A percentile compares a stretch with the other conserved stretches of the same genome.
phyloP scores from a whole-genome alignment of 495 filamentous ascomycete species.

The Tricharina praecox region DNA sequence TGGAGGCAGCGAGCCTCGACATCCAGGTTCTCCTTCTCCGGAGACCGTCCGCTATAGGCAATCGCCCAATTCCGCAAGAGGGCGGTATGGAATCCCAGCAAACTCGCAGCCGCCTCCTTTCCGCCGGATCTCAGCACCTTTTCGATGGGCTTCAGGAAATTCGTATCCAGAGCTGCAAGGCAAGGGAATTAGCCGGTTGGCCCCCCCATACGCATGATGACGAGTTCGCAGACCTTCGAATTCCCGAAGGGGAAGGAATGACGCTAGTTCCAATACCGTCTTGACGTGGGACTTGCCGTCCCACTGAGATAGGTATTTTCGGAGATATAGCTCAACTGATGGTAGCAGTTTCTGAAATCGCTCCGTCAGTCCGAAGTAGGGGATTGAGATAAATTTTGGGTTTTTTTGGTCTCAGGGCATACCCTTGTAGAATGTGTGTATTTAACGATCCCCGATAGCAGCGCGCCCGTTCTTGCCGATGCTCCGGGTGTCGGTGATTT shows the following conservation, averaged over 20 bases:
- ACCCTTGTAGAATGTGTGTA: slow-evolving; percentile 53
- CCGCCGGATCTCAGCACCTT: slow-evolving; percentile 17
- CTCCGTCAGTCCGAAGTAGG: neutral
- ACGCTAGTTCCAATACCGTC: slow-evolving; percentile 47
- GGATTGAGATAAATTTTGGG: too few species aligned
- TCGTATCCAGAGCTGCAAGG: slow-evolving; percentile 34
- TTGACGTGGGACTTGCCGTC: slow-evolving; percentile 43
- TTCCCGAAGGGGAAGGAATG: slow-evolving; percentile 42
- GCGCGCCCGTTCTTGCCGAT: slow-evolving; percentile 11
- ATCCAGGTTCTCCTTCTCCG: slow-evolving; percentile 7
- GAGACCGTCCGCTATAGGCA: slow-evolving; percentile 12
- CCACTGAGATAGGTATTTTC: slow-evolving; percentile 47
- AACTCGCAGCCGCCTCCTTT: slow-evolving; percentile 13
- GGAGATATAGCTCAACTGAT: slow-evolving; percentile 45
- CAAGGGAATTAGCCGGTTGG: neutral
- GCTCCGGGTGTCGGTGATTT: slow-evolving; percentile 4
- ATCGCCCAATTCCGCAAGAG: slow-evolving; percentile 55
- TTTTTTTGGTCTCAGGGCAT: too few species aligned
- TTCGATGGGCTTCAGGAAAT: slow-evolving; percentile 43
- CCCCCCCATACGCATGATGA: neutral
- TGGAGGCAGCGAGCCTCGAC: slow-evolving; percentile 11
- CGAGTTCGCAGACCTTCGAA: slow-evolving; percentile 35
- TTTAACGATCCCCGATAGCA: slow-evolving; percentile 40
- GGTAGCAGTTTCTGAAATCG: slow-evolving; percentile 42
- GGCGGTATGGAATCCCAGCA: slow-evolving; percentile 55